Evolutionary conservation across 306 rosid species (phyloP), one percentile per base, ranked within the genome.

Genomic region (Medicago truncatula): DNA sequence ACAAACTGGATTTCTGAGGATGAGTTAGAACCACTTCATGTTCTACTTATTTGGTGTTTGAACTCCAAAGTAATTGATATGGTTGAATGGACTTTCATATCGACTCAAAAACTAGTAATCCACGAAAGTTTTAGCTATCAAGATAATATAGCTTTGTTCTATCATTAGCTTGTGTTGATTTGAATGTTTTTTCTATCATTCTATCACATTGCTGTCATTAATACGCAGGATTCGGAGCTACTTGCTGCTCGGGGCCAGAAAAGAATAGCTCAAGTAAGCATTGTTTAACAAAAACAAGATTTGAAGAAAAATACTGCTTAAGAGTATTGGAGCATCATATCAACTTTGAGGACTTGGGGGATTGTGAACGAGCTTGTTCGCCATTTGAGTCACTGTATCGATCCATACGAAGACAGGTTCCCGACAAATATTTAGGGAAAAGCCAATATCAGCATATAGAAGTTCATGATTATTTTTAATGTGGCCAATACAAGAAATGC

Each of bases 221-320:
- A 46, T 53, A 21, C 43, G 83, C 89, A 91, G 97, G 97, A 95
- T 69, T 83, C 74, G 25, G 96, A 92, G 69, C 57, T 81, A 81
- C 97, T 92, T 49, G 78, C 80, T 76, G 85, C 82, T 52, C 82
- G 87, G 56, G 79, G 86, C 40, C 88, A 79, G 67, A 85, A 76
- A 77, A 83, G 56, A 52, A 53, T 89, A 65, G 89, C 89, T 16
- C 66, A 90, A 89, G 92, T 93, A 36, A 85, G 86, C 59, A 76
- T 59, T 80, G 39, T 76, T 9, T 88, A 84, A 93, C 34, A 8
- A 69, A 53, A 74, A 46, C 41, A 62, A 25, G 21, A 76, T 46
- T 53, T 59, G 73, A 66, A 70, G 77, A 68, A 40, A 46, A 63
- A 56, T 67, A n/a, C 28, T 75, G 63, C 64, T 21, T 3, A 23